A percentile compares a stretch with the other conserved stretches of the same genome.
phyloP scores from a whole-genome alignment of 441 rosid genomes.

The Dalechampia spathulata region DNA sequence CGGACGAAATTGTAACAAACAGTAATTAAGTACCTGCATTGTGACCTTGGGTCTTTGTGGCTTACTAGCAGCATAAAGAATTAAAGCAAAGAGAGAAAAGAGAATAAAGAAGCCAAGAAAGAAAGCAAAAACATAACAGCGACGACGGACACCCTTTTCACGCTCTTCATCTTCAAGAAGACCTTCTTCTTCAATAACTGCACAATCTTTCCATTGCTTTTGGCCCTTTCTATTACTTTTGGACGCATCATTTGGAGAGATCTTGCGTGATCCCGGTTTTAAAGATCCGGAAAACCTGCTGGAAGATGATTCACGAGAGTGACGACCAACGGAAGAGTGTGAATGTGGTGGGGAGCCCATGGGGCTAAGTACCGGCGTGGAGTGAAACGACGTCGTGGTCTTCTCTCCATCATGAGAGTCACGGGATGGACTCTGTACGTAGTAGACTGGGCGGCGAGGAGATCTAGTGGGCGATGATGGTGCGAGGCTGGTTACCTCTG shows the following conservation, averaged over 20 bases:
- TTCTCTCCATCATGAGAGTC: conserved; percentile 98
- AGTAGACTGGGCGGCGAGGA: conserved; percentile 86
- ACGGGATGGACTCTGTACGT: conserved; percentile 86
- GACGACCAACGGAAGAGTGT: conserved; percentile 78
- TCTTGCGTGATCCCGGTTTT: conserved; percentile 84
- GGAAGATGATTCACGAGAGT: conserved; percentile 90
- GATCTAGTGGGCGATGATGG: conserved; percentile 84
- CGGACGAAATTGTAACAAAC: neutral
- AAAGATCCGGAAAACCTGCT: conserved; percentile 79
- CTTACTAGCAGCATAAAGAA: conserved; percentile 81
- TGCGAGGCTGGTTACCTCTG: conserved; percentile 86
- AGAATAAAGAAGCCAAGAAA: conserved; percentile 64
- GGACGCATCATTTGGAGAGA: conserved; percentile 61
- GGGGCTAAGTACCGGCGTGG: conserved; percentile 90
- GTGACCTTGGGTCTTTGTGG: conserved; percentile 83
- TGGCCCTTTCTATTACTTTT: conserved; percentile 45
- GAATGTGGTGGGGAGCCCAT: conserved; percentile 91
- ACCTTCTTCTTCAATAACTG: conserved; percentile 88
- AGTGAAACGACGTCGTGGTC: conserved; percentile 82
- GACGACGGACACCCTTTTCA: conserved; percentile 53
- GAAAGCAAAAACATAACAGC: conserved; percentile 74
- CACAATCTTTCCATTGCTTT: conserved; percentile 66
- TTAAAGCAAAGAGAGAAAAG: conserved; percentile 72
- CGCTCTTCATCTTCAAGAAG: conserved; percentile 73
- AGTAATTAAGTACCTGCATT: conserved; percentile 36